These are phyloP conservation scores for Niebla homalea DNA, from an alignment of 495 filamentous ascomycete species.

Conservation along the genomic window DNA sequence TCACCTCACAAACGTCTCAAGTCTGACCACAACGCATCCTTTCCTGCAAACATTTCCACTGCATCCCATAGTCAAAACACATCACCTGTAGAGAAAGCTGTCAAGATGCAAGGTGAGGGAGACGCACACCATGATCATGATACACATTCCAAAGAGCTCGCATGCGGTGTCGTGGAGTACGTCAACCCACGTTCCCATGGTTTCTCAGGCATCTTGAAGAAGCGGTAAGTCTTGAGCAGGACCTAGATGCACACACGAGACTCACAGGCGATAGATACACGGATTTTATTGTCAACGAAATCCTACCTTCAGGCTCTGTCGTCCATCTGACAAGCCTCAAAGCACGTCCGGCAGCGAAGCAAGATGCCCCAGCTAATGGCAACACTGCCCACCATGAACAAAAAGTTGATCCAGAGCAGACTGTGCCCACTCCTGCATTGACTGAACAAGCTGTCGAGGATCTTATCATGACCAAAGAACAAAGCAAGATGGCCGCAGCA, in stretches of 20 bases:
- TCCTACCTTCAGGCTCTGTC: constrained; percentile 62
- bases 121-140: neutral
- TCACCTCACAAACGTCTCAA: too few species aligned
- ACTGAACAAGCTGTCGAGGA: too few species aligned
- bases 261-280: constrained; percentile 51
- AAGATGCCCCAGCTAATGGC: neutral
- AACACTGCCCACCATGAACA: too few species aligned
- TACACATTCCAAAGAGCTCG: constrained; percentile 26
- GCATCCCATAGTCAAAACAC: neutral
- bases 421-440: too few species aligned
- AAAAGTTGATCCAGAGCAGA: neutral
- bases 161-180: constrained; percentile 44
- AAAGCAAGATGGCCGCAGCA: too few species aligned
- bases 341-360: constrained; percentile 2
- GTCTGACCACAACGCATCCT: too few species aligned
- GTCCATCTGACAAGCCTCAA: constrained; percentile 51
- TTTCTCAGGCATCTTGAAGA: constrained; percentile 44
- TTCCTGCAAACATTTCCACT: neutral
- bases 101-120: too few species aligned
- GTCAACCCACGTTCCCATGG: constrained; percentile 35
- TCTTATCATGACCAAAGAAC: too few species aligned
- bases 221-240: constrained; percentile 31
- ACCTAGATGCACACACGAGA: constrained; percentile 1
- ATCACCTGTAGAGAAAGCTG: neutral
- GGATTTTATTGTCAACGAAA: constrained; percentile 93